Evolutionary conservation across 2,329 filamentous ascomycete species (phyloP), one percentile per base, ranked within the genome.

Genomic region (Teratosphaeriaceae sp.): DNA sequence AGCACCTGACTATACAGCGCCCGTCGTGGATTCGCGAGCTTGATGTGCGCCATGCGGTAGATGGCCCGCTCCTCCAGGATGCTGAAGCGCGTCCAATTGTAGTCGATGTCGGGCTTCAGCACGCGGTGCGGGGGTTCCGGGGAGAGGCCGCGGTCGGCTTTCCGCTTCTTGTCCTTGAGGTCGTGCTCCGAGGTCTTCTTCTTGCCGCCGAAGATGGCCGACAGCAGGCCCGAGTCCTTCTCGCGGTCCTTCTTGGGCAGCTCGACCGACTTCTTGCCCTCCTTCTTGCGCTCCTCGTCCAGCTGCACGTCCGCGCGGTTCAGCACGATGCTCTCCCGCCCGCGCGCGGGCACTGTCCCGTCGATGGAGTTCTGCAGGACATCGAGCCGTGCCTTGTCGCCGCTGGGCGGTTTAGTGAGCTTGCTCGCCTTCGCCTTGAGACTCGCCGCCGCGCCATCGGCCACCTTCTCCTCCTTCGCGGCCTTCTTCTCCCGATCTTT

Each of bases 41-140:
- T 98, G 68, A 97, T 94, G 63, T 98, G 92, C 15, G 92, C 92
- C 87, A 98, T 95, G 48, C 92, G 81, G 66, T 98, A 98, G 46
- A 98, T 98, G 16, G 92, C 92, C 46, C 92, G 79, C 69, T 98
- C 92, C 65, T 97, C 90, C 42, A 96, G 73, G 42, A 98, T 90
- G 11, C 88, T 88, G 59, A 97, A 98, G 33, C 92, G 77, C 1
- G 88, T 92, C 86, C 92, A 98, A 55, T 88, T 86, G 66, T 95
- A 98, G 65, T 97, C 90, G 49, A 96, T 76, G 59, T 97, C 90
- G 3, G 92, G 84, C 51, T 81, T 83, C 42, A 94, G 70, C 24
- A 82, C 75, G 39, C 84, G 81, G 50, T 80, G 79, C 1, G 76
- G 72, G n/a, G 83, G 82, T 31, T 95, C 88, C 2, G 90, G 89